Base-by-base conservation (phyloP, 192 early-diverging fungal genomes). In the Podila horticola region DNA sequence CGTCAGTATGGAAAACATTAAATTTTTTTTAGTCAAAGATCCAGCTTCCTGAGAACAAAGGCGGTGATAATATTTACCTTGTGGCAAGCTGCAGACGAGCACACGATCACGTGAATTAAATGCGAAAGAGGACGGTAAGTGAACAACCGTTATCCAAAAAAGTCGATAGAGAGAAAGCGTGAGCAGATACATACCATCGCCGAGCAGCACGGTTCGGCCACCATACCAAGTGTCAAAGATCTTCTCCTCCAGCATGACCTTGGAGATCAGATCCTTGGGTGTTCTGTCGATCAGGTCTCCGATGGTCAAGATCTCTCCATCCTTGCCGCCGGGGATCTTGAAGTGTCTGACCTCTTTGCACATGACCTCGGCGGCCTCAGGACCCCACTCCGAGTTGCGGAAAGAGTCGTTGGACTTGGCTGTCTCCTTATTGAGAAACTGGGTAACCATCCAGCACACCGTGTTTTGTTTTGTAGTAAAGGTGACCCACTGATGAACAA, bases 221-320 rank as follows among this genome's bases (percentile, higher is more conserved):
- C 63, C 41, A 13, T 45, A 50, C 63, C 63, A 64, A 1, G 63
- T 64, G 19, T 64, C 41, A 24, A 64, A 64, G 26, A 64, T 22
- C 24, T 45, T 64, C 19, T 64, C 63, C 13, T 64, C 63, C 63
- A 64, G 26, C 41, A 45, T 64, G 63, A 49, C 63, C 17, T 64
- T 64, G 22, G 63, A 64, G 45, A 64, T 64, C 24, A 64, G 20
- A 1, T 64, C 63, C 24, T 48, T 38, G 11, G 63, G 63, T 5
- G 63, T 64, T 5, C 38, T 22, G 15, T 64, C 45, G 13, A 64
- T 64, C 24, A 64, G 26, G 26, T 64, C 41, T 8, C 63, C 63
- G 20, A 64, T 6, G 3, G 41, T 64, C 45, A 12, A 45, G n/a
- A 26, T 1, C 4, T 38, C 3, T 10, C 12, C 13, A 19, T 48